phyloP scores from a whole-genome alignment of 192 early-diverging fungal species.

The Coemansia sp. region DNA sequence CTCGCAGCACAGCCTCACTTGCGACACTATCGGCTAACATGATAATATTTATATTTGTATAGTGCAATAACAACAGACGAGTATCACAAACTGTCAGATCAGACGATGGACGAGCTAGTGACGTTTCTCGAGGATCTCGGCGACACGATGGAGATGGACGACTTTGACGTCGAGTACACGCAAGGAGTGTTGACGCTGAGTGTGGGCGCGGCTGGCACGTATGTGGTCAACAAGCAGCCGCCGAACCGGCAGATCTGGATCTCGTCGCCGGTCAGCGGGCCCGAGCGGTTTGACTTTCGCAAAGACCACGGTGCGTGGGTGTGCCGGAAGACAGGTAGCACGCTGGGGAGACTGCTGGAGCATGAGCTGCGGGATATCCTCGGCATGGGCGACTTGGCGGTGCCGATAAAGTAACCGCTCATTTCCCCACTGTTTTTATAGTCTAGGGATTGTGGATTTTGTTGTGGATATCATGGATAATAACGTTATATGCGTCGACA shows the following conservation, averaged over 20 bases:
- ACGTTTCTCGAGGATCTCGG: constrained; percentile 75
- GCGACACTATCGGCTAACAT: background rate
- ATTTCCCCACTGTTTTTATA: background rate
- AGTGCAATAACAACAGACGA: constrained; percentile 56
- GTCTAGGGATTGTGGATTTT: background rate
- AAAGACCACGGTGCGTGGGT: constrained; percentile 65
- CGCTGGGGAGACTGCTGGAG: constrained; percentile 67
- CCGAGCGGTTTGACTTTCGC: constrained; percentile 83
- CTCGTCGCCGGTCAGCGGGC: constrained; percentile 87
- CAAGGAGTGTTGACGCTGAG: constrained; percentile 87
- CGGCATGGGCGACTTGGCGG: constrained; percentile 30
- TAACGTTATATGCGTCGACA: constrained; percentile 35
- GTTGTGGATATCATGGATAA: constrained; percentile 31
- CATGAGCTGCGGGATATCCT: constrained; percentile 64
- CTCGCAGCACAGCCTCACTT: background rate
- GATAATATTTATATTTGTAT: background rate
- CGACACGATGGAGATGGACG: constrained; percentile 65
- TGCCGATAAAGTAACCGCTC: constrained; percentile 45
- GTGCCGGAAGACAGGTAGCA: constrained; percentile 68
- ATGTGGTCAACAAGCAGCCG: constrained; percentile 98
- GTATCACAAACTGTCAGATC: constrained; percentile 64
- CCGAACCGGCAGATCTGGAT: constrained; percentile 98
- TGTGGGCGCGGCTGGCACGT: constrained; percentile 77
- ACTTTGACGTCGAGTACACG: constrained; percentile 79
- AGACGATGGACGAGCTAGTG: constrained; percentile 65